These are phyloP conservation scores for Rhodotorula sp. DNA, from an alignment of 1,284 basidiomycete genomes.

Conservation along the genomic window DNA sequence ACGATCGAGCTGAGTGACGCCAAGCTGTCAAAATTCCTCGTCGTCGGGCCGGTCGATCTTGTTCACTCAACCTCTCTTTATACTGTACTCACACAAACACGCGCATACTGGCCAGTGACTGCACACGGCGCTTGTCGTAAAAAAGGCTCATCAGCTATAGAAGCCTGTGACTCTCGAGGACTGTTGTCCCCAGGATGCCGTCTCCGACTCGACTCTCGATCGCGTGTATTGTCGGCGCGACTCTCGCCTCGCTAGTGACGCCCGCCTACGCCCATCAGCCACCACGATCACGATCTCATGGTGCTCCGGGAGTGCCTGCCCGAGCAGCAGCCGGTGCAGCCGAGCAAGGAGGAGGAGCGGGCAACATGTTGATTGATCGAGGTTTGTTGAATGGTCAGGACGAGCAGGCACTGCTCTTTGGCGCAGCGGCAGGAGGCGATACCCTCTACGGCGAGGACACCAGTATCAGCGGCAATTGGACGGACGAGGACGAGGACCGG, in stretches of 20 bases:
- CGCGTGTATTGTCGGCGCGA: not conserved
- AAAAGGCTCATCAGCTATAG: too few relatives aligned
- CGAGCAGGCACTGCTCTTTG: not conserved
- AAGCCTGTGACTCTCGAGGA: too few relatives aligned
- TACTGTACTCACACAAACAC: too few relatives aligned
- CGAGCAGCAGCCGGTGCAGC: not conserved
- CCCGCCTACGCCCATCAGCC: not conserved
- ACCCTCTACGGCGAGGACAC: not conserved
- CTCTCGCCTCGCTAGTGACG: not conserved
- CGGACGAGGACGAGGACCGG: not conserved
- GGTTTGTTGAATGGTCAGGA: not conserved
- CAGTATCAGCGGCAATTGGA: not conserved
- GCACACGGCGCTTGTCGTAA: too few relatives aligned
- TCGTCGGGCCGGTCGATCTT: too few relatives aligned
- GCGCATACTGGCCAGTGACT: not conserved
- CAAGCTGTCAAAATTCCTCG: too few relatives aligned
- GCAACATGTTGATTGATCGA: slow-evolving; percentile 2
- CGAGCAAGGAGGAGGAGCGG: not conserved
- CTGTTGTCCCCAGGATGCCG: not conserved
- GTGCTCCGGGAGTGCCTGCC: not conserved
- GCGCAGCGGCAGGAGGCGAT: not conserved
- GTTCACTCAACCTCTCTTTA: too few relatives aligned
- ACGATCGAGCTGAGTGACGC: too few relatives aligned
- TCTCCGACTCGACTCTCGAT: not conserved
- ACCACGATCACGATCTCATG: not conserved